Percentiles rank a stretch among this genome's conserved stretches.
phyloP scores from a whole-genome alignment of 2,329 filamentous ascomycete species.

The Phialophora expanda region DNA sequence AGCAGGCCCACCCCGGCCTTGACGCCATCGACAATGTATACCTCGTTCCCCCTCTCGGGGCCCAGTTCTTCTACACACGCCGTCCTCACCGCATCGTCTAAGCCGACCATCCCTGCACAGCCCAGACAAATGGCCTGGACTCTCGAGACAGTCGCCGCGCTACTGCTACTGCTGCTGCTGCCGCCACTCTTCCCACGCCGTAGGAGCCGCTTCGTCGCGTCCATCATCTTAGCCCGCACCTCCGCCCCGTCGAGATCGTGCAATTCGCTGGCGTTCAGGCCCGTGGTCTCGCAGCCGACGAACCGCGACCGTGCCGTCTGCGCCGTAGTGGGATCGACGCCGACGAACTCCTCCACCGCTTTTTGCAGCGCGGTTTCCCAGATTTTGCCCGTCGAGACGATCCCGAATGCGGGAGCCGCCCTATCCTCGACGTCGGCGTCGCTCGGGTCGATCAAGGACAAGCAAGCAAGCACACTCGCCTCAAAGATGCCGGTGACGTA shows the following conservation, averaged over 20 bases:
- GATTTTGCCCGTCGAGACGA: conserved; percentile 83
- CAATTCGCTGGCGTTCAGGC: conserved; percentile 77
- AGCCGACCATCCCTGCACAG: conserved; percentile 87
- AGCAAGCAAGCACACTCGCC: conserved; percentile 70
- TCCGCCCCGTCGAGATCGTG: conserved; percentile 70
- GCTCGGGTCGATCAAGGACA: conserved; percentile 58
- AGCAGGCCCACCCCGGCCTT: conserved; percentile 52
- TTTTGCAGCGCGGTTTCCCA: conserved; percentile 76
- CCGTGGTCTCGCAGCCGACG: conserved; percentile 80
- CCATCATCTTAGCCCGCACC: conserved; percentile 68
- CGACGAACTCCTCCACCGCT: conserved; percentile 70
- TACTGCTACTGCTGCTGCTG: background rate
- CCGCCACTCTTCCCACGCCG: conserved; percentile 30
- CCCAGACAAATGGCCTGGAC: conserved; percentile 76
- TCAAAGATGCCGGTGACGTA: conserved; percentile 86
- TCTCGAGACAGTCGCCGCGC: conserved; percentile 38
- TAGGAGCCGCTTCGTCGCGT: conserved; percentile 72
- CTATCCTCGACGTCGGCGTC: background rate
- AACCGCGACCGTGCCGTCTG: conserved; percentile 55
- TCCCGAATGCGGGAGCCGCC: conserved; percentile 64
- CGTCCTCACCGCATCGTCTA: conserved; percentile 75
- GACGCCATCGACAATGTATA: conserved; percentile 81
- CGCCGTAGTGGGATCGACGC: conserved; percentile 38
- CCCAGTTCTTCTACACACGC: conserved; percentile 71
- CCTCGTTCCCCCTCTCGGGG: conserved; percentile 59